Evolutionary conservation across 1,139 yeast species (phyloP), one percentile per base, ranked within the genome.

Genomic region (Eremothecium gossypii): DNA sequence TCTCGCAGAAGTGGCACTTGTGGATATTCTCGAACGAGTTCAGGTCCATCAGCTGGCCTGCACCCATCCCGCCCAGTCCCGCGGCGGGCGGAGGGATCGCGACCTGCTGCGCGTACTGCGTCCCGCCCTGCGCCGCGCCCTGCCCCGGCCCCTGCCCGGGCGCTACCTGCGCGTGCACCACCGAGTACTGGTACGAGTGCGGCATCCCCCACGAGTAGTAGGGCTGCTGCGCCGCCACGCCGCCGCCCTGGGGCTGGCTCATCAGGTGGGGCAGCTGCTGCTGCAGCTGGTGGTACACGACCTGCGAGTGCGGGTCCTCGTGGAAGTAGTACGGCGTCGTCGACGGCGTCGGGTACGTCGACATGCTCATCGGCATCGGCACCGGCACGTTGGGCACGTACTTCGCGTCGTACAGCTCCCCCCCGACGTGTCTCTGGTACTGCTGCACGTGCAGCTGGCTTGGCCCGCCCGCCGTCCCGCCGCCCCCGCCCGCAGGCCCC

Each of bases 1-100:
- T 74, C 41, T 74, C 76, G 54, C 95, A 80, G 47, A 86, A 69
- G n/a, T 83, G 81, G 67, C 96, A 87, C 51, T 73, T 73, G 63
- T 83, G 89, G 40, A 71, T 69, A 59, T 77, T 34, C 14, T 34
- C 37, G 27, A 34, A 34, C 29, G 37, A 14, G 29, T 23, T 34
- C 11, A 29, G 37, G 14, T 34, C 37, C 29, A 34, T 9, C 29
- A 34, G 27, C 14, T 34, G 37, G 37, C 29, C n/a, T 9, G 37
- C 11, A 4, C 29, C 11, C 27, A 34, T 14, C 10, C 29, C 29
- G 11, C 17, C n/a, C 48, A 30, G 52, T 45, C 32, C 40, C 7
- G 37, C 37, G 6, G 37, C 29, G 11, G 37, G 37, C 20, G 37
- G 37, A 3, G 37, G 37, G 37, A 34, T 34, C 27, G 37, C n/a